Evolutionary conservation across 1,139 yeast species (phyloP), one percentile per base, ranked within the genome.

Genomic region (Kodamaea derodonti): DNA sequence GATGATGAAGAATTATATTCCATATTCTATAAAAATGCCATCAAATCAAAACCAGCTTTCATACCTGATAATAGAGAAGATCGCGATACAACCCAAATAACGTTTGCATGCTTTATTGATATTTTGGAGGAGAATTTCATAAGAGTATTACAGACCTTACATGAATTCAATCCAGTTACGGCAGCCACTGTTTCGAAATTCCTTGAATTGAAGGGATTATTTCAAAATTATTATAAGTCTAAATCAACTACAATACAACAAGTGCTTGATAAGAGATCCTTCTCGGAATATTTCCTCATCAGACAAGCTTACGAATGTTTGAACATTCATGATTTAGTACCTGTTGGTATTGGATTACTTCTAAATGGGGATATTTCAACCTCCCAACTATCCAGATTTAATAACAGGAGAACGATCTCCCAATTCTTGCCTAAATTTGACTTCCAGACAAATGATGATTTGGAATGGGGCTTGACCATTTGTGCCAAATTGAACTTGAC

Each of bases 401-500:
- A 47, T 27, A 49, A 78, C 20, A 62, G 71, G 42, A 65, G 65
- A 30, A 71, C 76, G 1, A 67, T 86, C 26, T 73, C 79, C 3
- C 79, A 78, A 35, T 69, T 74, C 36, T 60, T 86, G 24, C 88
- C 90, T 8, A 60, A 62, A 13, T 81, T 69, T 48, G 65, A 77
- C 27, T 78, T 78, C 48, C 60, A 69, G 32, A 74, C 80, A 6
- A 81, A 80, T 47, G 92, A 83, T 49, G 95, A 85, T 48, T 67
- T 83, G 43, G 94, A 84, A 52, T 84, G 95, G 94, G 77, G 83
- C 20, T 61, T 85, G 34, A 75, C 85, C 1, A 65, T 70, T 14
- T 72, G 78, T 46, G 67, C 73, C 27, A 60, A 62, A 36, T 52
- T 69, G 29, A 62, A 62, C 29, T 52, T 72, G 31, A 65, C 75